Evolutionary conservation across 1,284 basidiomycete species (phyloP), one percentile per base, ranked within the genome.

Genomic region (Coniferiporia weirii): DNA sequence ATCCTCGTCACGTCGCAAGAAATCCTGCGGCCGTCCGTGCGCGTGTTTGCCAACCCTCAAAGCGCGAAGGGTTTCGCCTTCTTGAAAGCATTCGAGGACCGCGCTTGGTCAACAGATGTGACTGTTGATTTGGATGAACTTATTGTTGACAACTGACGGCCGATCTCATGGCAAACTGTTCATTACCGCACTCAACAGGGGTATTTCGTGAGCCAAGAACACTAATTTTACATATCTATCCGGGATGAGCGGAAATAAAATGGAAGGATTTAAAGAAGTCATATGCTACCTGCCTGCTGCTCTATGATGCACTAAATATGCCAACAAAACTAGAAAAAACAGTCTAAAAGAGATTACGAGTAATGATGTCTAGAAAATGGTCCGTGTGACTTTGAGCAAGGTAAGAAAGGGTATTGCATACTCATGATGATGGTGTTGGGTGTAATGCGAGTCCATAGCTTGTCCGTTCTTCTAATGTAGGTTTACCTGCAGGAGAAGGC

Each of bases 11-110:
- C 73, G 10, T 79, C 77, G 8, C 61, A 71, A 1, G 71, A 72
- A 40, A 76, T 80, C 4, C 67, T 79, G 8, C 70, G 72, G 40
- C 79, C 78, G 6, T 70, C 75, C 0, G 72, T 79, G 10, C 68
- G 67, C 46, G 71, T 75, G 3, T 67, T 80, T 44, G 70, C 75
- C 3, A 72, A 76, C 61, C 73, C 74, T 56, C 74, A 73, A 47
- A 74, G 69, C 7, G 73, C 72, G 5, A 77, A 77, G 64, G 79
- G 79, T 5, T 79, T 76, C 63, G 71, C 72, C 5, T 80, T 79
- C 64, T 63, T 79, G 63, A 73, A 73, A 60, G 75, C 72, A 4
- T 79, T 70, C 59, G 75, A 79, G 66, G 74, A 76, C 46, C 68
- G 75, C 43, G 72, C 75, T 15, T 76, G 76, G 75, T 72, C 68